phyloP scores from a whole-genome alignment of 2,329 filamentous ascomycete species.

The Penicillium sp. region DNA sequence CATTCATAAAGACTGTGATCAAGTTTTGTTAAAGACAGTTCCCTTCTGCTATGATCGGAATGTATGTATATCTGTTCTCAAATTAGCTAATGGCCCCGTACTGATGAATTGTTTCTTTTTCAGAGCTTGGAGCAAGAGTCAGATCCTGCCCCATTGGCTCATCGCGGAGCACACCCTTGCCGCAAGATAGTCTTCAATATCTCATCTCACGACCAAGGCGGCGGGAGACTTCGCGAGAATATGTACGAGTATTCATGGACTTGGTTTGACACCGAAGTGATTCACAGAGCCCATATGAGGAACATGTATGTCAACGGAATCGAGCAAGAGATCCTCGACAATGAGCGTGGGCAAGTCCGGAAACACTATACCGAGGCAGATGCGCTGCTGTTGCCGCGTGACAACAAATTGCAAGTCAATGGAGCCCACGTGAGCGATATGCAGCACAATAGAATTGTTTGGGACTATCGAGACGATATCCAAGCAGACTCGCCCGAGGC shows the following conservation, averaged over 20 bases:
- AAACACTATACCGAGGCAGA: conserved; percentile 22
- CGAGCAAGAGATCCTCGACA: conserved; percentile 15
- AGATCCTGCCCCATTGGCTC: conserved; percentile 28
- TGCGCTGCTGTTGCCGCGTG: conserved; percentile 29
- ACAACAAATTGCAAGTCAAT: conserved; percentile 34
- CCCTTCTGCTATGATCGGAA: conserved; percentile 37
- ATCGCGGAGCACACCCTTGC: conserved; percentile 37
- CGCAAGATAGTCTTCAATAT: conserved; percentile 40
- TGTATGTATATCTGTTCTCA: conserved; percentile 15
- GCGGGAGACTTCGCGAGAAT: conserved; percentile 15
- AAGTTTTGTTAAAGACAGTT: conserved; percentile 33
- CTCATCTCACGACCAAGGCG: conserved; percentile 38
- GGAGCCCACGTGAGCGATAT: conserved; percentile 16
- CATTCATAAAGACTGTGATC: conserved; percentile 34
- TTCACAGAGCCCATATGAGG: conserved; percentile 23
- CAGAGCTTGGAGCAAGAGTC: conserved; percentile 16
- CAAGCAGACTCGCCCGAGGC: conserved; percentile 32
- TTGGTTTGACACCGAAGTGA: conserved; percentile 40
- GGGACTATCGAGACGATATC: conserved; percentile 37
- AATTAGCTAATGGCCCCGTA: conserved; percentile 2
- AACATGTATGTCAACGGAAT: conserved; percentile 17
- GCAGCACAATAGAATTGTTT: conserved; percentile 30
- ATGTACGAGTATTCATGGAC: conserved; percentile 35
- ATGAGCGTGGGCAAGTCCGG: conserved; percentile 11
- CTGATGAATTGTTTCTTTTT: not conserved